phyloP scores from a whole-genome alignment of 768 basidiomycete genomes.

The Tylopilus intermedius region DNA sequence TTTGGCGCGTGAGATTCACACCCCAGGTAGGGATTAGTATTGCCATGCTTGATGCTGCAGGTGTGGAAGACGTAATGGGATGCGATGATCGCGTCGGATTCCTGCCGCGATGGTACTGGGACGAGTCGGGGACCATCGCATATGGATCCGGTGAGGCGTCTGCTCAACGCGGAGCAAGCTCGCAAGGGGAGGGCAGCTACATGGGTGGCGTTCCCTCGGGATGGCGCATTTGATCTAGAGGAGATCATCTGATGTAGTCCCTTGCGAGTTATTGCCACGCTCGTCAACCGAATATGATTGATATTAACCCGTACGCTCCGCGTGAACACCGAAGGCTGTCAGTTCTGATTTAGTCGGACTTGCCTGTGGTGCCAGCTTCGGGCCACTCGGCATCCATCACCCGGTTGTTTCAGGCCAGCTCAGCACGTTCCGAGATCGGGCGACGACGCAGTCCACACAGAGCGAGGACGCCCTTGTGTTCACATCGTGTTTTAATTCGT shows the following conservation, averaged over 20 bases:
- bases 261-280: conserved; percentile 13
- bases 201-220: conserved; percentile 13
- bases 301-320: conserved; percentile 20
- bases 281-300: conserved; percentile 6
- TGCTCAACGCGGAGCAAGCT: conserved; percentile 6
- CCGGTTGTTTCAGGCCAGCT: conserved; percentile 15
- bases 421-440: conserved; percentile 1
- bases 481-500: conserved; percentile 14
- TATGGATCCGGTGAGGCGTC: conserved; percentile 6
- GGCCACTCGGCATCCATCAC: conserved; percentile 2
- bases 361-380: conserved; percentile 17
- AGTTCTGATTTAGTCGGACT: conserved; percentile 25
- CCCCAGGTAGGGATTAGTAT: conserved; percentile 58
- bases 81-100: conserved; percentile 79
- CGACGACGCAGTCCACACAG: not conserved
- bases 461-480: conserved; percentile 4
- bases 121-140: conserved; percentile 17
- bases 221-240: conserved; percentile 22
- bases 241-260: conserved; percentile 19
- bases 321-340: conserved; percentile 24
- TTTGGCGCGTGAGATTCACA: conserved; percentile 69
- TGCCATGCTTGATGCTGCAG: conserved; percentile 41
- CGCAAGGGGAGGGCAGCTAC: not conserved
- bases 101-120: conserved; percentile 67
- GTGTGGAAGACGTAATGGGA: conserved; percentile 52